Base-by-base conservation (phyloP, 2,329 filamentous ascomycete species). In the Laburnicola sp. region DNA sequence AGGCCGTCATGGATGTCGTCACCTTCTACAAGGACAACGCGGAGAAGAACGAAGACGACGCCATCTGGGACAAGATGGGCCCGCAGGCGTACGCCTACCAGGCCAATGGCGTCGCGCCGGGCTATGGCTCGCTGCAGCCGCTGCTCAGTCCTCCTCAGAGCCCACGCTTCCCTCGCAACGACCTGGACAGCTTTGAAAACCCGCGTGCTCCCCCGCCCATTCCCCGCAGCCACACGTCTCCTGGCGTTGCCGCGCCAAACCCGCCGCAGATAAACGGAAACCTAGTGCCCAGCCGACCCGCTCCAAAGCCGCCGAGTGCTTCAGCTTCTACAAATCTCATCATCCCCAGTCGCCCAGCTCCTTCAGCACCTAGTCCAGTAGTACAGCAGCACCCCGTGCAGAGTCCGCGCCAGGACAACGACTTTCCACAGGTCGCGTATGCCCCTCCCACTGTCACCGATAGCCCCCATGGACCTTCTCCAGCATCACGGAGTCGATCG, bases 11-110 rank as follows among this genome's bases (percentile, higher is more conserved):
- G 69, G 89, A 97, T 72, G 94, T 99, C 65, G 87, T 99, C 75
- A 89, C 88, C 53, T 97, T 97, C 72, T 97, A 96, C 80, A 95
- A 97, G 73, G 93, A 96, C 76, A 96, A 91, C 58, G 88, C 89
- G 25, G 90, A 93, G 63, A 83, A 81, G 63, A 85, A 84, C 52
- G 84, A 86, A 55, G 91, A 97, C 69, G 90, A 96, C 67, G 88
- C 89, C 64, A 87, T 94, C 50, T 90, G 94, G 79, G 92, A 97
- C 74, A 99, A 99, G 74, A 97, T 99, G 72, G 91, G 95, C 65
- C 86, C 96, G 46, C 86, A 78, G 76, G 57, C 73, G 69, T 66
- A 75, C 72, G 60, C 72, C 60, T 68, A 73, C 65, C 66, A 70
- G 56, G 59, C 68, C 6, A 66, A 59, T 16, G 16, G 16, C 45